phyloP scores from a whole-genome alignment of 2,329 filamentous ascomycete genomes.

The Aureobasidium leucospermi region DNA sequence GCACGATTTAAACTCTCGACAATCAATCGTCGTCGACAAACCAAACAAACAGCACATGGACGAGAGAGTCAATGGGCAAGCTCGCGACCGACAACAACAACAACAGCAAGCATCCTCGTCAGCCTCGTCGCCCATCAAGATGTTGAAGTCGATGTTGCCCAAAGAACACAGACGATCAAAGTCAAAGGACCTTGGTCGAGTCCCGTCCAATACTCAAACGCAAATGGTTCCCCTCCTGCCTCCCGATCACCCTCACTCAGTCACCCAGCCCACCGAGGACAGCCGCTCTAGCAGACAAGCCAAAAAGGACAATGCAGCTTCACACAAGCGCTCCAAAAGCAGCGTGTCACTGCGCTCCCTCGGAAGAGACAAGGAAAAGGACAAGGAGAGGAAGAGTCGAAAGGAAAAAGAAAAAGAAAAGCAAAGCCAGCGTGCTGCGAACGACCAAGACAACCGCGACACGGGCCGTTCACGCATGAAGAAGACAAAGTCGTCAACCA shows the following conservation, averaged over 20 bases:
- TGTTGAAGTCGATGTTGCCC: slow-evolving; percentile 46
- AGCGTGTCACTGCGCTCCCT: slow-evolving; percentile 47
- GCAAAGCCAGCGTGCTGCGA: slow-evolving; percentile 22
- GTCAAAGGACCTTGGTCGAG: slow-evolving; percentile 37
- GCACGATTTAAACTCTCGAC: neutral
- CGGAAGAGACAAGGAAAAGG: slow-evolving; percentile 38
- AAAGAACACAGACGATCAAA: slow-evolving; percentile 35
- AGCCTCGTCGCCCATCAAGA: slow-evolving; percentile 22
- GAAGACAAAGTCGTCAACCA: slow-evolving; percentile 77
- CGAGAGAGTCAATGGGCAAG: slow-evolving; percentile 4
- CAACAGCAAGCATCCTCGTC: neutral
- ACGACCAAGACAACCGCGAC: slow-evolving; percentile 4
- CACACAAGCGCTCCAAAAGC: slow-evolving; percentile 48
- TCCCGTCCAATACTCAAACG: slow-evolving; percentile 24
- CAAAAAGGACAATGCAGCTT: slow-evolving; percentile 11
- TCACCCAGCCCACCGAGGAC: slow-evolving; percentile 17
- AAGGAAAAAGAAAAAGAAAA: slow-evolving; percentile 35
- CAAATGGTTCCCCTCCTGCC: slow-evolving; percentile 38
- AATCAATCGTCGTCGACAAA: neutral
- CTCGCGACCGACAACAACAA: neutral
- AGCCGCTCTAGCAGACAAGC: slow-evolving; percentile 19
- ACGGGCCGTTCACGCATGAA: slow-evolving; percentile 28
- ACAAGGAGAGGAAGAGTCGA: slow-evolving; percentile 18
- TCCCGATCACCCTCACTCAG: slow-evolving; percentile 42
- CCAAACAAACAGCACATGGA: neutral